Evolutionary conservation across 2,329 filamentous ascomycete genomes (phyloP), one percentile per base, ranked within the genome.

Genomic region (Phialophora tarda): DNA sequence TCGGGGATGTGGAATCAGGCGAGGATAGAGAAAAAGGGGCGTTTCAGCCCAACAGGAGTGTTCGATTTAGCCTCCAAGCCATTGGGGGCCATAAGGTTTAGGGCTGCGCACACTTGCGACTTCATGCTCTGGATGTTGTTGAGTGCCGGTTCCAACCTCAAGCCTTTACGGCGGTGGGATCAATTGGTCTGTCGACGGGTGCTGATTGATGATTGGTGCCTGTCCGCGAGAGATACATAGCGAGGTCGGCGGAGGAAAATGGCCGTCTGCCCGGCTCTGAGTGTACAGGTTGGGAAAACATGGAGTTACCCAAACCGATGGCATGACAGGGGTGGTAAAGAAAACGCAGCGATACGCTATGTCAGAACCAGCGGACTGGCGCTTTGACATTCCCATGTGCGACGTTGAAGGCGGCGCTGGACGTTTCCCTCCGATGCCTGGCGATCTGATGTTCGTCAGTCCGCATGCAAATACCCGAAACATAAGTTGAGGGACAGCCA

Each of bases 381-480:
- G 34, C 30, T 61, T 61, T 28, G 59, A 28, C 48, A 44, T 17
- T 24, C 11, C 59, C 59, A 54, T 61, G 59, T 41, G 48, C 28
- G 24, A 53, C 32, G 28, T 26, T 23, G 24, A 51, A 23, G n/a
- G 11, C 21, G 48, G 48, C 24, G 21, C 48, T 51, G n/a, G 48
- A 23, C 48, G 21, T 26, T 24, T 51, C 24, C 48, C 8, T 17
- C 48, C 23, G 59, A 53, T 14, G 47, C 7, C 11, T 14, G 61
- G 51, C 54, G 54, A 62, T 62, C 59, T 62, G 32, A 32, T 53
- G 47, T 66, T 66, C 64, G 56, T 62, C n/a, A 26, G 17, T 30
- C 48, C 50, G 28, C 47, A 64, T 61, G 65, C 51, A 63, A 30
- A 48, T 61, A 28, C 57, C 65, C 60, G 65, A 67, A 61, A 67